Percentiles rank a stretch among this genome's conserved stretches.
phyloP scores from a whole-genome alignment of 768 basidiomycete species.

The Asterophora parasitica region DNA sequence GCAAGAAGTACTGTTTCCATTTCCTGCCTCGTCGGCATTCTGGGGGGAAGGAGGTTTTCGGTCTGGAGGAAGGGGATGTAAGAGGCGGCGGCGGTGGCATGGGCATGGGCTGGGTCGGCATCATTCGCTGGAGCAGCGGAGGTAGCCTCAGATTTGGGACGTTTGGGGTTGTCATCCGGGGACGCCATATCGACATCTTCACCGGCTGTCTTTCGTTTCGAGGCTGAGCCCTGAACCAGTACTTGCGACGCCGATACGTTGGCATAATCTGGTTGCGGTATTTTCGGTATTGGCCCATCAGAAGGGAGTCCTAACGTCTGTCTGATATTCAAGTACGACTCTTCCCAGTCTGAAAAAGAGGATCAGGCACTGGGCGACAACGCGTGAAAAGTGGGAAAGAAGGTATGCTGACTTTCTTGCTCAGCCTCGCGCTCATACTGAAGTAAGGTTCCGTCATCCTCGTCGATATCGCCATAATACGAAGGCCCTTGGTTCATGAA shows the following conservation, averaged over 20 bases:
- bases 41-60: constrained; percentile 70
- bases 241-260: neutral
- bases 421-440: constrained; percentile 70
- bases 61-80: constrained; percentile 73
- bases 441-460: constrained; percentile 62
- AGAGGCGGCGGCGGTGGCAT: constrained; percentile 59
- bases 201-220: constrained; percentile 56
- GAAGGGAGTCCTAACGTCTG: constrained; percentile 46
- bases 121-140: constrained; percentile 19
- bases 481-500: constrained; percentile 82
- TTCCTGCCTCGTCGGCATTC: constrained; percentile 68
- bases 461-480: constrained; percentile 92
- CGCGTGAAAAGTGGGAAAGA: neutral
- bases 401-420: constrained; percentile 55
- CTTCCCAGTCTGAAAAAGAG: constrained; percentile 54
- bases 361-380: neutral
- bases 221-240: constrained; percentile 5
- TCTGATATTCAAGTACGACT: constrained; percentile 51
- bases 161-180: constrained; percentile 28
- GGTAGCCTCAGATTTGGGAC: constrained; percentile 24
- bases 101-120: constrained; percentile 28
- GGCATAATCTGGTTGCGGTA: constrained; percentile 36
- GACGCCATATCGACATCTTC: constrained; percentile 36
- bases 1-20: constrained; percentile 75
- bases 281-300: constrained; percentile 47